Percentiles rank a stretch among this genome's conserved stretches.
These are phyloP conservation scores for Venturia oleaginea DNA, from an alignment of 2,329 filamentous ascomycete species.

Conservation along the genomic window DNA sequence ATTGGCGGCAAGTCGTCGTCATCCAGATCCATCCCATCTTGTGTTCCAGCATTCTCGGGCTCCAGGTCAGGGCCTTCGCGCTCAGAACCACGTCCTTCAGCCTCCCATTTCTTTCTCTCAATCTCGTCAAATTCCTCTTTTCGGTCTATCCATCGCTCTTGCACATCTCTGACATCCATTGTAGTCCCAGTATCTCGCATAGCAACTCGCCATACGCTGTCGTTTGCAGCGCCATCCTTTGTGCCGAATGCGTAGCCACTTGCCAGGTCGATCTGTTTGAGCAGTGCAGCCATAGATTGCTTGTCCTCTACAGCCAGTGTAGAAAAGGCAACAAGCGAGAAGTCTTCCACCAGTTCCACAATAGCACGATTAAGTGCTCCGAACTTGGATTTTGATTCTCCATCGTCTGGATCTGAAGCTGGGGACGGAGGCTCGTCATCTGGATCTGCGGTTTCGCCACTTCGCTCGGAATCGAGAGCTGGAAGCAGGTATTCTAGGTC, in stretches of 20 bases:
- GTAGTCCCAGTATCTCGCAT: constrained; percentile 64
- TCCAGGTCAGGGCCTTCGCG: neutral
- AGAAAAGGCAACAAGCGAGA: constrained; percentile 83
- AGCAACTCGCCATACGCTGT: constrained; percentile 93
- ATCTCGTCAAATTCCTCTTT: constrained; percentile 79
- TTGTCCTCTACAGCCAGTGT: constrained; percentile 95
- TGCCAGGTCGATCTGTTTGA: constrained; percentile 83
- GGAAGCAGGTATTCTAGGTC: constrained; percentile 79
- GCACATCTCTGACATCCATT: constrained; percentile 79
- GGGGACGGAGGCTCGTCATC: neutral
- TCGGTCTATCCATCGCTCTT: constrained; percentile 90
- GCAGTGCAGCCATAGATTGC: constrained; percentile 86
- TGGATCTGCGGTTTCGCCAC: neutral
- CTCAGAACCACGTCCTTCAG: constrained; percentile 50
- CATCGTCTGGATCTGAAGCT: constrained; percentile 10
- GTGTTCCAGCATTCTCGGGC: constrained; percentile 14
- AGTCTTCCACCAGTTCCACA: constrained; percentile 77
- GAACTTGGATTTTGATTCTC: constrained; percentile 52
- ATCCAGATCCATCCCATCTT: constrained; percentile 17
- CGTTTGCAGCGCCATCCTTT: constrained; percentile 59
- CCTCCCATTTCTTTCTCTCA: constrained; percentile 66
- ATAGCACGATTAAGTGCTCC: constrained; percentile 78
- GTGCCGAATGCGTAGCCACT: constrained; percentile 83
- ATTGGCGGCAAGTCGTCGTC: constrained; percentile 18
- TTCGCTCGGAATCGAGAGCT: constrained; percentile 68